Evolutionary conservation across 2,329 filamentous ascomycete genomes (phyloP), one percentile per base, ranked within the genome.

Genomic region (Colletotrichum euphorbiae): DNA sequence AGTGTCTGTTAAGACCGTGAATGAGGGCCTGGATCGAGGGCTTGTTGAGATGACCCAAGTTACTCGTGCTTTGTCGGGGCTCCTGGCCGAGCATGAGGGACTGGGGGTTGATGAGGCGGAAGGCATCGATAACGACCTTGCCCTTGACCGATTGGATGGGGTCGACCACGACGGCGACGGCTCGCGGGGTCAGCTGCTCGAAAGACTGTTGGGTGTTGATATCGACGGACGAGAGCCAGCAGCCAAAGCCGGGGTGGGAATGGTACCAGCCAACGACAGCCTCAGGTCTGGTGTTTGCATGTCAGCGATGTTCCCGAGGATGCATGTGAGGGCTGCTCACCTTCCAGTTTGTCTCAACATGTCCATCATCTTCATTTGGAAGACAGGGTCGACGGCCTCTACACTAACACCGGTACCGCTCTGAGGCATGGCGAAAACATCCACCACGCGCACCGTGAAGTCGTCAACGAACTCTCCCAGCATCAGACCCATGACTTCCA

Each of bases 321-420:
- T 12, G 12, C 33, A 55, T 71, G 50, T 7, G 19, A 51, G 57
- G 52, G 17, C 56, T 50, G 71, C 88, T 75, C 84, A 97, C 93
- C 96, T 89, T 82, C 96, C 96, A 67, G 96, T 99, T 85, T 99
- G 96, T 77, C 93, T 88, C 79, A 99, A 85, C 96, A 99, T 98
- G 79, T 99, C 96, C 96, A 99, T 99, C 96, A 99, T 99, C 87
- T 98, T 99, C 76, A 94, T 98, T 84, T 99, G 96, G 81, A 99
- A 99, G 38, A 99, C 96, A 9, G 94, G 94, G 79, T 99, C 96
- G 71, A 99, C 96, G 58, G 96, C 97, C 82, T 99, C 96, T 75
- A 99, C 96, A 81, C 93, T 97, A 74, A 99, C 96, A 74, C 96
- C 96, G 1, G 96, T 99, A 82, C 96, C 96, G 74, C 94, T 98